phyloP scores from a whole-genome alignment of 2,329 filamentous ascomycete genomes.

The Stagonosporopsis chrysanthemi region DNA sequence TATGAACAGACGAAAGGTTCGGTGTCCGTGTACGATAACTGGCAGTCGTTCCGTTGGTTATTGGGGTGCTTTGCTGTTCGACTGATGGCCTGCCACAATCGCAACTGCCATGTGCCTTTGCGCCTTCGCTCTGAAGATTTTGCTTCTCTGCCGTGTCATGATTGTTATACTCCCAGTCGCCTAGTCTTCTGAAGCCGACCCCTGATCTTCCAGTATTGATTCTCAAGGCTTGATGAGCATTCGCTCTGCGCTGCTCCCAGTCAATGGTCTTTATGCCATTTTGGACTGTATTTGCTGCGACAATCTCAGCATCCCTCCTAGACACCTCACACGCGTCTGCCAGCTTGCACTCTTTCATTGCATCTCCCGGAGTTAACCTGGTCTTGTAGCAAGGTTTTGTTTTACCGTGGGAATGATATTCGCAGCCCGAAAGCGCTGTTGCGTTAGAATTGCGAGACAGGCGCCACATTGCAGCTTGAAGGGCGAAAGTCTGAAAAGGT shows the following conservation, averaged over 20 bases:
- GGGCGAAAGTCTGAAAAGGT: not conserved
- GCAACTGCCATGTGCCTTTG: not conserved
- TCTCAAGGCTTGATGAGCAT: not conserved
- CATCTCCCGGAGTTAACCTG: not conserved
- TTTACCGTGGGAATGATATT: not conserved
- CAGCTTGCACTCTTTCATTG: not conserved
- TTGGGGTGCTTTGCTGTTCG: not conserved
- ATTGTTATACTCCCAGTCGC: not conserved
- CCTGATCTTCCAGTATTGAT: not conserved
- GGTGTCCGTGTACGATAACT: not conserved
- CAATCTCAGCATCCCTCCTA: not conserved
- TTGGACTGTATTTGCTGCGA: not conserved
- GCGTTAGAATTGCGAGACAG: not conserved
- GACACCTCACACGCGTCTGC: not conserved
- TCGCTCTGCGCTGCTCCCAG: not conserved
- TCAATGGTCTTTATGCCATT: not conserved
- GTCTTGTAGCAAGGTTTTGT: slow-evolving; percentile 5
- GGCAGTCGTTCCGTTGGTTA: not conserved
- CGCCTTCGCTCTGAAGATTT: no score
- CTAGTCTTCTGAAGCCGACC: not conserved
- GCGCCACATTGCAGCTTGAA: not conserved
- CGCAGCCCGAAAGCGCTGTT: not conserved
- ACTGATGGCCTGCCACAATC: not conserved
- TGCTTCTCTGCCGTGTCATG: not conserved
- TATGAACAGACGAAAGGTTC: not conserved